Conservation (phyloP, 1,284 basidiomycete genomes). For the Boletus smithii region DNA sequence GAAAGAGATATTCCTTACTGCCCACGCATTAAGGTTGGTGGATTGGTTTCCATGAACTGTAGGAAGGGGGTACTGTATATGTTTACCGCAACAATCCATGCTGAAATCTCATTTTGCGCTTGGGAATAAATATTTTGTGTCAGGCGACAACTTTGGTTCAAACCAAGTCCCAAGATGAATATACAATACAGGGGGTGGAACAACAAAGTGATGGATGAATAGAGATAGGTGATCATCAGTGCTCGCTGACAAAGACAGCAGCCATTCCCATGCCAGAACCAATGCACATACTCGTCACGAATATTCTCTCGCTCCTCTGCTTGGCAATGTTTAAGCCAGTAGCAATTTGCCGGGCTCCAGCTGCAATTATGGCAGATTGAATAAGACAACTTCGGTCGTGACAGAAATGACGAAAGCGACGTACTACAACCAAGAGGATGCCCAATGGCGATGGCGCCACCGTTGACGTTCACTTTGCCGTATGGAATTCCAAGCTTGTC, state of each 20-base stretch:
- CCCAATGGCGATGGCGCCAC: slow-evolving; percentile 88
- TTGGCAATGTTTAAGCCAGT: slow-evolving; percentile 83
- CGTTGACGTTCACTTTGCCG: slow-evolving; percentile 83
- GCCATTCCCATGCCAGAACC: slow-evolving; percentile 90
- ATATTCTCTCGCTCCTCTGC: slow-evolving; percentile 71
- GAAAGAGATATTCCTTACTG: slow-evolving; percentile 27
- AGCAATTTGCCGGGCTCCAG: slow-evolving; percentile 85
- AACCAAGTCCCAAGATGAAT: neutral
- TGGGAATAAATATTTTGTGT: too few relatives aligned
- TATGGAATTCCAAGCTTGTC: slow-evolving; percentile 73
- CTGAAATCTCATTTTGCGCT: neutral
- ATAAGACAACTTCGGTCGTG: neutral
- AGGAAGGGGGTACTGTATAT: too few relatives aligned
- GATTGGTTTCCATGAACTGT: too few relatives aligned
- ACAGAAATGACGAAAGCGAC: slow-evolving; percentile 34
- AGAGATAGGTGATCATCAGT: slow-evolving; percentile 43
- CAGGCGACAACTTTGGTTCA: too few relatives aligned
- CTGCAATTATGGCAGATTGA: slow-evolving; percentile 35
- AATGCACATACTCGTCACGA: slow-evolving; percentile 95
- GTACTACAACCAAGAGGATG: slow-evolving; percentile 79
- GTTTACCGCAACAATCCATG: neutral
- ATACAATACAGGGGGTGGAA: neutral
- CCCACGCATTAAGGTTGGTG: too few relatives aligned
- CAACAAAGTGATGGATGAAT: neutral
- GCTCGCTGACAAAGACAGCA: slow-evolving; percentile 81